phyloP scores from a whole-genome alignment of 768 basidiomycete species.

The Candolleomyces aberdarensis region DNA sequence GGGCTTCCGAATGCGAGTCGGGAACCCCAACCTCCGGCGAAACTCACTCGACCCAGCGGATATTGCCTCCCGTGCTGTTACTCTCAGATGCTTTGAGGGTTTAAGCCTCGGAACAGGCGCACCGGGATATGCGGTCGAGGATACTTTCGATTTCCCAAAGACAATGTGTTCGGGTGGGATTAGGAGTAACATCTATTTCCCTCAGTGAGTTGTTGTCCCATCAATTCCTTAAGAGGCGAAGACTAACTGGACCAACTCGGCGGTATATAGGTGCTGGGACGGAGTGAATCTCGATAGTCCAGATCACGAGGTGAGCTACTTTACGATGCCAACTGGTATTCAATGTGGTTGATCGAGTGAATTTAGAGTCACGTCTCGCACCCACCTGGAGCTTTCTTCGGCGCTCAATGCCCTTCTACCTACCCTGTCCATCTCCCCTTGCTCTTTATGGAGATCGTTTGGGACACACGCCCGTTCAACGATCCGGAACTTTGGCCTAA shows the following conservation, averaged over 20 bases:
- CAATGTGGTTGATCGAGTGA: background rate
- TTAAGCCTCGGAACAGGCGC: background rate
- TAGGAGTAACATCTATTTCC: slow-evolving; percentile 1
- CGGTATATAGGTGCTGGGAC: slow-evolving; percentile 8
- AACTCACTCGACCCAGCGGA: background rate
- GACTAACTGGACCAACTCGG: background rate
- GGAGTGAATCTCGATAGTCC: slow-evolving; percentile 6
- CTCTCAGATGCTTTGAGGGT: background rate
- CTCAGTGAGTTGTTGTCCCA: background rate
- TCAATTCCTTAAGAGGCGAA: too few species aligned
- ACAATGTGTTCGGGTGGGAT: background rate
- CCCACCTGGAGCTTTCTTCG: slow-evolving; percentile 7
- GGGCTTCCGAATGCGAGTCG: slow-evolving; percentile 2
- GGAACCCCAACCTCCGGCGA: background rate
- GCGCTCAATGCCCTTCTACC: background rate
- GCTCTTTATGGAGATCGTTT: slow-evolving; percentile 13
- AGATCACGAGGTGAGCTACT: slow-evolving; percentile 1
- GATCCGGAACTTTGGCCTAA: slow-evolving; percentile 5
- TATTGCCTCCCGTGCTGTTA: background rate
- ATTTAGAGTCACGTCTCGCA: slow-evolving; percentile 10
- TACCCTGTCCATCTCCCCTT: slow-evolving; percentile 12
- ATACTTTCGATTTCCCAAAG: background rate
- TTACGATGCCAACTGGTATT: background rate
- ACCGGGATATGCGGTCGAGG: background rate
- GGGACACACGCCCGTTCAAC: slow-evolving; percentile 14